Percentiles rank a stretch among this genome's conserved stretches.
phyloP scores from a whole-genome alignment of 768 basidiomycete species.

The Lenzites betulinus region DNA sequence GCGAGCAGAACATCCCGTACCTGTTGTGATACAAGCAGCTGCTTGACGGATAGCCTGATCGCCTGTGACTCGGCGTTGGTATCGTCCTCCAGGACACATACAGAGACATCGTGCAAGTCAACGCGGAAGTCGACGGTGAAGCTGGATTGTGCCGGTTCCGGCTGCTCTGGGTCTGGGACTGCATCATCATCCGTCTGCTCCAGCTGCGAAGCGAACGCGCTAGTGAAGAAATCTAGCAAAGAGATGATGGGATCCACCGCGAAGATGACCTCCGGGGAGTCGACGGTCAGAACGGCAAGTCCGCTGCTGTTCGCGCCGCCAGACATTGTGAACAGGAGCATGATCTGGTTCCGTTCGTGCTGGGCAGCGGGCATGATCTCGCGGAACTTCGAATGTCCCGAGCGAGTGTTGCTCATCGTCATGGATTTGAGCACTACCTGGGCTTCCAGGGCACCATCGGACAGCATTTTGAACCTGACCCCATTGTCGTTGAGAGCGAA shows the following conservation, averaged over 20 bases:
- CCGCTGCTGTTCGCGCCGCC: conserved; percentile 57
- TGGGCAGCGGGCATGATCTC: conserved; percentile 94
- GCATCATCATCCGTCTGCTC: conserved; percentile 21
- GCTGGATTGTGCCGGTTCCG: conserved; percentile 1
- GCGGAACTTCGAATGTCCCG: conserved; percentile 81
- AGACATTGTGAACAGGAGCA: conserved; percentile 84
- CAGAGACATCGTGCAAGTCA: conserved; percentile 87
- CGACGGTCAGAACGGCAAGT: conserved; percentile 83
- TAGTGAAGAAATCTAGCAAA: conserved; percentile 81
- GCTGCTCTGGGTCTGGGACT: not conserved
- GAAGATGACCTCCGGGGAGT: conserved; percentile 91
- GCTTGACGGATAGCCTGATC: conserved; percentile 80
- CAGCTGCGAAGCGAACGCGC: conserved; percentile 43
- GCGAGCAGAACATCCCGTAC: conserved; percentile 40
- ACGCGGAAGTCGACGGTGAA: conserved; percentile 65
- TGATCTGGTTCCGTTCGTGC: conserved; percentile 89
- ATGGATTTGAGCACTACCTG: conserved; percentile 90
- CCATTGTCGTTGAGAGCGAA: conserved; percentile 82
- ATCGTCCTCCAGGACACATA: conserved; percentile 88
- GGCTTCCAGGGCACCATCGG: conserved; percentile 82
- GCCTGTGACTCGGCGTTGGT: conserved; percentile 77
- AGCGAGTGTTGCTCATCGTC: conserved; percentile 85
- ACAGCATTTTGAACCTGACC: conserved; percentile 78
- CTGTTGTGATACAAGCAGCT: conserved; percentile 90
- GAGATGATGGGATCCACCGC: conserved; percentile 90